A percentile compares a stretch with the other conserved stretches of the same genome.
These are phyloP conservation scores for Pseudoscleropodium purum DNA, from an alignment of 225 moss, liverwort and hornwort species.

Conservation along the genomic window DNA sequence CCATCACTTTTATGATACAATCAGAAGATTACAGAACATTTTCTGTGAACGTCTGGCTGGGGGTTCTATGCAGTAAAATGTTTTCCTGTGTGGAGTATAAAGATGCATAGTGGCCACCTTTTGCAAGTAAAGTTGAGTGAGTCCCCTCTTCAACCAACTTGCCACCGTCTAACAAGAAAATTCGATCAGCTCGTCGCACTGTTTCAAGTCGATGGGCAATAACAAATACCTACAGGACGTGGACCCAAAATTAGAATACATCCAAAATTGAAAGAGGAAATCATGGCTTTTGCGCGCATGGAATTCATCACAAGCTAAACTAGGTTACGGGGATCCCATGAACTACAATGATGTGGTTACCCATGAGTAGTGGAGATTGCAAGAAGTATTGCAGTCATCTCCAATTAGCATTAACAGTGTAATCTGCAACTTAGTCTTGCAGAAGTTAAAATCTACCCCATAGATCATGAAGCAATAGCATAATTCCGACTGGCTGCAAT, in stretches of 20 bases:
- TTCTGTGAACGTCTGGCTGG: conserved; percentile 7
- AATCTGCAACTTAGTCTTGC: not conserved
- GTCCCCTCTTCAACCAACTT: conserved; percentile 85
- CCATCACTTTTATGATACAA: not conserved
- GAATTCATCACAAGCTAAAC: not conserved
- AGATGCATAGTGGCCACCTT: conserved; percentile 85
- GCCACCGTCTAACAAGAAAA: conserved; percentile 79
- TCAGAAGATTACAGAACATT: not conserved
- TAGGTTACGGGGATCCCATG: not conserved
- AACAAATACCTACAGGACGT: conserved; percentile 65
- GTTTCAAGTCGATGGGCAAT: conserved; percentile 97
- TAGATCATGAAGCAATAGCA: not conserved
- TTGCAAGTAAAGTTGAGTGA: conserved; percentile 60
- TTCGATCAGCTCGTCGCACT: conserved; percentile 81
- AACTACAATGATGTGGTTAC: not conserved
- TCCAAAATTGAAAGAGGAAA: not conserved
- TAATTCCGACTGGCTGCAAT: not conserved
- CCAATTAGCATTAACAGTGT: not conserved
- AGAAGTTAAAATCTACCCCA: not conserved
- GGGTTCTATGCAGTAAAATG: not conserved
- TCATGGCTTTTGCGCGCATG: not conserved
- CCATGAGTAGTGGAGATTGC: not conserved
- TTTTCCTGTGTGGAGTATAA: conserved; percentile 47
- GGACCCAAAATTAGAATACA: not conserved
- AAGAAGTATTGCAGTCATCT: not conserved